phyloP scores from a whole-genome alignment of 257 asterid genomes.

The Scutellaria baicalensis region DNA sequence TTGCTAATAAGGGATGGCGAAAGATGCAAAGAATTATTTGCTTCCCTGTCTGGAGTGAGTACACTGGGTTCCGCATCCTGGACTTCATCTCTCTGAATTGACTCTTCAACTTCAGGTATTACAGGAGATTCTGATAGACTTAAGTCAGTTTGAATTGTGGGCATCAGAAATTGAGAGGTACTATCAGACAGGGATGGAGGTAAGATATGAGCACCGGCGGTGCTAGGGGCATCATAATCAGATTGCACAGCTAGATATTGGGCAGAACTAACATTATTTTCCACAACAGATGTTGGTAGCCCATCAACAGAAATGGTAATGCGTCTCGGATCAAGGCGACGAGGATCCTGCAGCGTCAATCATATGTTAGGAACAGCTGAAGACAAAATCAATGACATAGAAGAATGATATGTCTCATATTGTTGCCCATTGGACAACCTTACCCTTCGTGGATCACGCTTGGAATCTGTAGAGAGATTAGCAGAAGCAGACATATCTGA shows the following conservation, averaged over 20 bases:
- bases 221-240: slow-evolving; percentile 40
- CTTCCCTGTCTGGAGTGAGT: slow-evolving; percentile 30
- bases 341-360: slow-evolving; percentile 74
- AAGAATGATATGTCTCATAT: slow-evolving; percentile 11
- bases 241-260: slow-evolving; percentile 37
- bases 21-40: slow-evolving; percentile 25
- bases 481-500: slow-evolving; percentile 44
- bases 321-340: slow-evolving; percentile 96
- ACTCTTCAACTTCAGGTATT: slow-evolving; percentile 24
- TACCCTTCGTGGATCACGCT: slow-evolving; percentile 99
- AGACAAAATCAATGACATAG: slow-evolving; percentile 1
- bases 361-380: slow-evolving; percentile 10
- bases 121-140: slow-evolving; percentile 28
- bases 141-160: slow-evolving; percentile 39
- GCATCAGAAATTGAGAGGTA: slow-evolving; percentile 25
- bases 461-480: slow-evolving; percentile 54
- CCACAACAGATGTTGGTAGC: slow-evolving; percentile 39
- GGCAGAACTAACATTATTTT: slow-evolving; percentile 38
- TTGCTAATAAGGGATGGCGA: slow-evolving; percentile 32
- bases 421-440: slow-evolving; percentile 17
- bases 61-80: slow-evolving; percentile 34
- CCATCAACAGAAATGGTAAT: slow-evolving; percentile 42
- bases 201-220: slow-evolving; percentile 23
- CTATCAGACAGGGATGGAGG: slow-evolving; percentile 36
- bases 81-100: slow-evolving; percentile 30